phyloP scores from a whole-genome alignment of 768 basidiomycete species.

The Suillus ampliporus region DNA sequence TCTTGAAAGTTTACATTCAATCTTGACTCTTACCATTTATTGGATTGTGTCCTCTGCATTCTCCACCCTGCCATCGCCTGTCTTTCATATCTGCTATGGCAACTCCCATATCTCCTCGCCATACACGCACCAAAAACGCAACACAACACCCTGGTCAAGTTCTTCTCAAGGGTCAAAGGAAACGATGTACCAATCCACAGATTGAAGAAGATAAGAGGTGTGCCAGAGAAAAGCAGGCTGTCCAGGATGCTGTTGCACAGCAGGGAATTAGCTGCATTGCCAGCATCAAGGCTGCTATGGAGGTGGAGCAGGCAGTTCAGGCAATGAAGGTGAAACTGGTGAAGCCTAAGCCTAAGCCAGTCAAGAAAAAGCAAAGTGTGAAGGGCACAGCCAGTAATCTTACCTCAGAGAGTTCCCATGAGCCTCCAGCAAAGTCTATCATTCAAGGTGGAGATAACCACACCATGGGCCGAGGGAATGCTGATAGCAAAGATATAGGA shows the following conservation, averaged over 20 bases:
- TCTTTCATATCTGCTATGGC: neutral
- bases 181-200: slow-evolving; percentile 6
- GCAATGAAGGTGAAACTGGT: neutral
- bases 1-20: neutral
- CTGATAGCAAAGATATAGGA: neutral
- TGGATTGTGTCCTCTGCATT: too few relatives aligned
- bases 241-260: neutral
- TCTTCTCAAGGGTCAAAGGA: slow-evolving; percentile 9
- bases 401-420: neutral
- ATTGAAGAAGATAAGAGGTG: slow-evolving; percentile 4
- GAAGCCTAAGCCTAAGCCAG: slow-evolving; percentile 5
- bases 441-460: neutral
- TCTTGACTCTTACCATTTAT: slow-evolving; percentile 1
- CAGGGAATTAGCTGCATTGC: neutral
- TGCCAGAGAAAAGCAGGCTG: too few relatives aligned
- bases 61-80: neutral
- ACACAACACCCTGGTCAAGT: slow-evolving; percentile 12
- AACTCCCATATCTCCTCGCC: neutral
- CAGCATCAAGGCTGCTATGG: neutral
- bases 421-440: neutral
- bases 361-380: neutral
- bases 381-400: too few relatives aligned
- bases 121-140: slow-evolving; percentile 9
- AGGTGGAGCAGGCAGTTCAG: neutral
- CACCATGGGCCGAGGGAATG: neutral